Base-by-base conservation (phyloP, 495 filamentous ascomycete genomes). In the Penicillium paradoxum region DNA sequence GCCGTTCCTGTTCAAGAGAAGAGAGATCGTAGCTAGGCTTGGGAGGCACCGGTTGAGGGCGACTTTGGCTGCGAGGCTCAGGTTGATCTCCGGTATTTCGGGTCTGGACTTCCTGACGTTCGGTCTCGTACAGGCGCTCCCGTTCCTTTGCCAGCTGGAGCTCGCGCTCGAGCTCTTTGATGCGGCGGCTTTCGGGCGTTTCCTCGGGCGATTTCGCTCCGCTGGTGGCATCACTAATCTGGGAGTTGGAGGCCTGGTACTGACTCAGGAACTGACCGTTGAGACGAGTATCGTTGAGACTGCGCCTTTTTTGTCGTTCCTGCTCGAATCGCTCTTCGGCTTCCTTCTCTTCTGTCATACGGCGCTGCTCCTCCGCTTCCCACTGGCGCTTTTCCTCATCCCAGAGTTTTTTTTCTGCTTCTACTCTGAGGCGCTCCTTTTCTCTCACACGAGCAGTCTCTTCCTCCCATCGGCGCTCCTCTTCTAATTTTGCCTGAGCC, bases 241-340 rank as follows among this genome's bases (percentile, higher is more conserved):
- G 71, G 40, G 64, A 72, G 24, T 78, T 69, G 45, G 64, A 73
- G 21, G 83, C 83, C 68, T 89, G 88, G 63, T 95, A 95, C 58
- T 95, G 87, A 59, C 87, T 90, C 18, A 95, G 79, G 59, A 85
- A 91, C 65, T 95, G 90, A 6, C 90, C 91, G 53, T 85, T 84
- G 27, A 96, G 78, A 51, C 84, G 82, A 36, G 73, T 69, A 60
- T 90, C 86, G 53, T 77, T 84, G 37, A 73, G 71, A 14, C 75
- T 76, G 48, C 81, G 74, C 57, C 79, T 74, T 55, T 78, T 80
- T 48, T 80, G 81, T 21, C 83, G 78, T 54, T 93, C 88, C 46
- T 81, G 76, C 50, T 85, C 83, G 3, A 90, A 55, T 42, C 77
- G 79, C 11, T 79, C 78, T 59, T 90, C 81, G 14, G 79, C 80